Base-by-base conservation (phyloP, 2,329 filamentous ascomycete species). In the Phyllachora maydis region DNA sequence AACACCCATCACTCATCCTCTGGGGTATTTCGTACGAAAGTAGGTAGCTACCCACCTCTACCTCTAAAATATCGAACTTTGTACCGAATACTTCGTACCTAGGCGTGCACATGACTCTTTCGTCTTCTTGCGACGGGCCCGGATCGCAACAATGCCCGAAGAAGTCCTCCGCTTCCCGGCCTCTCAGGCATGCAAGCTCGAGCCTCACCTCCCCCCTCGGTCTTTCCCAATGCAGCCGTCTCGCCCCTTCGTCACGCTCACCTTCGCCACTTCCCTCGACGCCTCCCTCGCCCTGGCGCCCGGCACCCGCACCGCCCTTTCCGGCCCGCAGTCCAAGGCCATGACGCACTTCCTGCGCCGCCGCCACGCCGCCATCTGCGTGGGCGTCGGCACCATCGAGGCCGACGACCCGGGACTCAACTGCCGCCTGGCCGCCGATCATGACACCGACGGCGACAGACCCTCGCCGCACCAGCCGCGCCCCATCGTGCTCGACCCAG, bases 271-370 rank as follows among this genome's bases (percentile, higher is more conserved):
- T 5, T 93, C 83, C 4, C 71, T 98, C 34, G 85, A 95, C 50
- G 73, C 75, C 19, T 65, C 70, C 25, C 59, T 90, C 23, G 66
- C 82, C 2, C 59, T 85, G 14, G 59, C 71, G 0, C 79, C 81
- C 0, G 82, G 82, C 9, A 57, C 68, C n/a, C 76, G 75, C 33
- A 95, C 85, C 3, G 56, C 64, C 0, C 63, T 95, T 9, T 95
- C 85, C 2, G 83, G 83, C 4, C 65, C 74, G 0, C 59, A 71
- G 32, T 79, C 79, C 18, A 92, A 92, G 47, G 65, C 77, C 25
- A 90, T 95, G 79, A 93, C 85, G 0, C 85, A 95, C 47, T 79
- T 76, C 42, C 63, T 95, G 14, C 77, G 85, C 37, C 71, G 72
- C 8, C 64, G 61, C 10, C 82, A 95, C 48, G 68, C 77, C 31